These are phyloP conservation scores for Pythium dissimile DNA, from an alignment of 352 stramenopile species.

Conservation along the genomic window DNA sequence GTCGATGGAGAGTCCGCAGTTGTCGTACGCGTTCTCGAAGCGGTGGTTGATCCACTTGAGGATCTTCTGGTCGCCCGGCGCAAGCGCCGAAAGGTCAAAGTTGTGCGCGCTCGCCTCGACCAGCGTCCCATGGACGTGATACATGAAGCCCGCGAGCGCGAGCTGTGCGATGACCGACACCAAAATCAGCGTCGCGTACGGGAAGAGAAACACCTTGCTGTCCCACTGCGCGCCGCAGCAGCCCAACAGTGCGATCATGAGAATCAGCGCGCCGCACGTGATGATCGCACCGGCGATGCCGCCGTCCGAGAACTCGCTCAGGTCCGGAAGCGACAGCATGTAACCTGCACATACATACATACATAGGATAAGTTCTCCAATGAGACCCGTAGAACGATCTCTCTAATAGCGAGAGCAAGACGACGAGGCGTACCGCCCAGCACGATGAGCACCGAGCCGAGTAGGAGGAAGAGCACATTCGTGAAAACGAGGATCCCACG, in stretches of 20 bases:
- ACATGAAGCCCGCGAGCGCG: conserved; percentile 75
- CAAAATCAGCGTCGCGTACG: conserved; percentile 72
- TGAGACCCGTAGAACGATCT: neutral
- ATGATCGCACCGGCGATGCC: conserved; percentile 77
- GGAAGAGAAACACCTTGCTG: conserved; percentile 83
- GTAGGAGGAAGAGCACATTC: conserved; percentile 84
- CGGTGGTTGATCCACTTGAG: conserved; percentile 75
- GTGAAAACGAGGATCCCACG: conserved; percentile 83
- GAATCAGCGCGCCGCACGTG: conserved; percentile 73
- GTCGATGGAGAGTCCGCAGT: conserved; percentile 66
- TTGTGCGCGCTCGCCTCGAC: conserved; percentile 57
- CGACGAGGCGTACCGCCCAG: conserved; percentile 49
- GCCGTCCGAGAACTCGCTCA: conserved; percentile 80
- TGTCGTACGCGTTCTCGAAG: conserved; percentile 74
- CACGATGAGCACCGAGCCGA: conserved; percentile 76
- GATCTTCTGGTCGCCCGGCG: conserved; percentile 49
- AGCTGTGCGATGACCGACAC: conserved; percentile 80
- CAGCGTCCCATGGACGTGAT: conserved; percentile 73
- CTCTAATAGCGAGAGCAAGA: neutral
- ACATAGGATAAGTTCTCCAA: neutral
- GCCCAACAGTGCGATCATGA: conserved; percentile 70
- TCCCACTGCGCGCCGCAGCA: conserved; percentile 84
- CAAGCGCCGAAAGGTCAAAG: conserved; percentile 66
- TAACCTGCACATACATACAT: conserved; percentile 42
- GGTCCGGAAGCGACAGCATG: conserved; percentile 72